A percentile compares a stretch with the other conserved stretches of the same genome.
phyloP scores from a whole-genome alignment of 805 yeast species.

The Teunomyces kruisii region DNA sequence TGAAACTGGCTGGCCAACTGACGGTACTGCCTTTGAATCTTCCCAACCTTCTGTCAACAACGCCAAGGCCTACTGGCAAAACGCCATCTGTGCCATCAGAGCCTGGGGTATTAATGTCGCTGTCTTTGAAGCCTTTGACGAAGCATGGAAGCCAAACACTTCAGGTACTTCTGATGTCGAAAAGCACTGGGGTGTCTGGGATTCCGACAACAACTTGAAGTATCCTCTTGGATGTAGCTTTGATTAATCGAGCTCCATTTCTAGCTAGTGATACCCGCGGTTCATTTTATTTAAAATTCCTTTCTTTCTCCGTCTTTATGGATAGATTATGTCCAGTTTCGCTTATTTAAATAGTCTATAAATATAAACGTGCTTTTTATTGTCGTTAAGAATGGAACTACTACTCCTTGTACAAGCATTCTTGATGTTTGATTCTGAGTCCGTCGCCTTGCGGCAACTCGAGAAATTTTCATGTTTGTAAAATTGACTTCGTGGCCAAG shows the following conservation, averaged over 20 bases:
- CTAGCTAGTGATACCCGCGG: not conserved
- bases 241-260: not conserved
- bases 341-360: not conserved
- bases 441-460: not conserved
- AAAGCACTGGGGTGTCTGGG: conserved; percentile 93
- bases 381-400: not conserved
- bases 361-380: not conserved
- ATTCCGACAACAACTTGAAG: conserved; percentile 43
- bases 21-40: conserved; percentile 68
- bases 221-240: conserved; percentile 38
- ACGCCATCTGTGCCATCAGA: conserved; percentile 89
- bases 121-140: conserved; percentile 94
- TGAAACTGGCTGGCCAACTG: conserved; percentile 97
- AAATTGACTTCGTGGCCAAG: conserved; percentile 17
- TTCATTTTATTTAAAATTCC: not conserved
- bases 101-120: conserved; percentile 94
- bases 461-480: not conserved
- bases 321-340: not conserved
- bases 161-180: conserved; percentile 86
- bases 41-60: conserved; percentile 70
- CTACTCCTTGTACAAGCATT: too few relatives aligned
- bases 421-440: not conserved
- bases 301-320: not conserved
- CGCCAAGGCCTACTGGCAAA: conserved; percentile 81
- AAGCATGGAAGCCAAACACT: conserved; percentile 92